A percentile compares a stretch with the other conserved stretches of the same genome.
These are phyloP conservation scores for Nosema bombycis DNA, from an alignment of 371 early-diverging fungal genomes.

Conservation along the genomic window DNA sequence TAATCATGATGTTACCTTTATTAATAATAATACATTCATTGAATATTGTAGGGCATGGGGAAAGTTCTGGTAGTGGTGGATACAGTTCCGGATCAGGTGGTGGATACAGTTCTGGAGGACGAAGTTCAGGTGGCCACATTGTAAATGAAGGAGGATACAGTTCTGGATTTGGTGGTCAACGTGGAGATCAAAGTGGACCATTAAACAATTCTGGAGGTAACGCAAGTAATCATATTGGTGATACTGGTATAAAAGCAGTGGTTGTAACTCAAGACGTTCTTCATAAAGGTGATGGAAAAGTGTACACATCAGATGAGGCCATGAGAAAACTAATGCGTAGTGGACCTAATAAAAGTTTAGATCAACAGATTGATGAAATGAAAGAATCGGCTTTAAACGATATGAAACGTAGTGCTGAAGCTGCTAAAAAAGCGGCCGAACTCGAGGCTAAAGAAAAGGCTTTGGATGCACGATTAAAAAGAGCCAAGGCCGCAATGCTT, in stretches of 20 bases:
- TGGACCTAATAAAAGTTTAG: constrained; percentile 13
- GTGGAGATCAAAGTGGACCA: not conserved
- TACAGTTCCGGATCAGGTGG: too few species aligned
- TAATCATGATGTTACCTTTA: not conserved
- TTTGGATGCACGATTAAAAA: constrained; percentile 7
- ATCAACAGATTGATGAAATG: constrained; percentile 16
- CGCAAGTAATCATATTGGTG: not conserved
- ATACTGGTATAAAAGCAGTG: constrained; percentile 19
- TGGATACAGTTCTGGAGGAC: too few species aligned
- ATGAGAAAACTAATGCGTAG: not conserved
- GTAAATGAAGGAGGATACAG: not conserved
- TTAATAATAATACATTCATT: not conserved
- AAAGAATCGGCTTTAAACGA: not conserved
- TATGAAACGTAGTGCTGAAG: not conserved
- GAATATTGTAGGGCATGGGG: not conserved
- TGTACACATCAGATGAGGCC: not conserved
- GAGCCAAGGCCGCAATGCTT: not conserved
- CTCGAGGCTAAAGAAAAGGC: not conserved
- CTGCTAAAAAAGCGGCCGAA: not conserved
- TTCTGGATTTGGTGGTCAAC: not conserved
- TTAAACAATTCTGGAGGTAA: not conserved
- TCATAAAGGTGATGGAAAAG: constrained; percentile 16
- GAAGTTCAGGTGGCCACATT: not conserved
- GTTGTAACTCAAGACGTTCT: constrained; percentile 17
- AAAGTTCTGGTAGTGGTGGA: not conserved